Conservation (phyloP, 139 green algal genomes). For the Auxenochlorella pyrenoidosa region DNA sequence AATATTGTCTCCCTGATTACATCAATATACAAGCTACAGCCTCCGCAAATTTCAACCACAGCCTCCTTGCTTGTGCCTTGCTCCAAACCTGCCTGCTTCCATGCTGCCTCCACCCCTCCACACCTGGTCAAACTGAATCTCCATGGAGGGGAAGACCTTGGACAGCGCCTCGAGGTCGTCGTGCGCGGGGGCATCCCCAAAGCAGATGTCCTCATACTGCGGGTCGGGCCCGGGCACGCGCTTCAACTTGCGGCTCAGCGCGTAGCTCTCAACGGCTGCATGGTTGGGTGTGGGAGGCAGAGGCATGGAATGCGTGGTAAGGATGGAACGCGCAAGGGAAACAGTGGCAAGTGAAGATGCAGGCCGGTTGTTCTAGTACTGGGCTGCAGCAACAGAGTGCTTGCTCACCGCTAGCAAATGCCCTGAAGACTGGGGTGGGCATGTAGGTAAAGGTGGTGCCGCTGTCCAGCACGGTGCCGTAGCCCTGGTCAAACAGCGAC, state of each 20-base stretch:
- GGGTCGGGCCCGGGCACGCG: slow-evolving; percentile 50
- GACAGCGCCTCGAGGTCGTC: slow-evolving; percentile 53
- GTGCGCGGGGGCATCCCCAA: slow-evolving; percentile 56
- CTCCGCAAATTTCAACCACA: no score
- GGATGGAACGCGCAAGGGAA: no score
- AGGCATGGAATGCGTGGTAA: not conserved
- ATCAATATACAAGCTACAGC: no score
- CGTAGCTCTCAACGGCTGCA: slow-evolving; percentile 28
- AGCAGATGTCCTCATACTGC: slow-evolving; percentile 93
- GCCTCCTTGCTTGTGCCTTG: no score
- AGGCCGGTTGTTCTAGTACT: no score
- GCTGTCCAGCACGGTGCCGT: slow-evolving; percentile 93
- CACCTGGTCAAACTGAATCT: slow-evolving; percentile 66
- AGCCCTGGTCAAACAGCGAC: slow-evolving; percentile 66
- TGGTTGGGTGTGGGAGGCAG: not conserved
- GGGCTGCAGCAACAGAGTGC: slow-evolving; percentile 26
- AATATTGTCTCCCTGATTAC: not conserved
- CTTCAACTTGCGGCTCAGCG: slow-evolving; percentile 18
- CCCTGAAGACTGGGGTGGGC: slow-evolving; percentile 72
- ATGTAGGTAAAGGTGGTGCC: slow-evolving; percentile 98
- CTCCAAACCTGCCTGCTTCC: no score
- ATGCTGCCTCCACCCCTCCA: not conserved
- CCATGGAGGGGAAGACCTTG: slow-evolving; percentile 73
- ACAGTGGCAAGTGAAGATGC: no score
- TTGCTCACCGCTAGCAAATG: slow-evolving; percentile 50